Base-by-base conservation (phyloP, 305 asterid species). In the Stenogyne calaminthoides region DNA sequence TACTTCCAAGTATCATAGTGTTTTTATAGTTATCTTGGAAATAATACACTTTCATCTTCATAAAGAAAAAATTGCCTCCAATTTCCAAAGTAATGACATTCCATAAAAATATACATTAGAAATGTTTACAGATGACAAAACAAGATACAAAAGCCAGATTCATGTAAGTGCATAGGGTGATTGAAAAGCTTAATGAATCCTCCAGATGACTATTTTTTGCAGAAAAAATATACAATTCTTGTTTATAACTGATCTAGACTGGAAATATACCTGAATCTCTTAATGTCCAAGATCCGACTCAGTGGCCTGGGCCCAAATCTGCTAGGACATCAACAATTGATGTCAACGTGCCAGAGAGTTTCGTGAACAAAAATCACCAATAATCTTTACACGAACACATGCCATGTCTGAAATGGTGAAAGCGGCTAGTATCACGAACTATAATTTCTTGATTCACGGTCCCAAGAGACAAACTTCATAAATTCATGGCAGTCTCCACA, bases 401-500 rank as follows among this genome's bases (percentile, higher is more conserved):
- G 39, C 98, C 96, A 67, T 69, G 49, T 7, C 25, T 81, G 75
- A 93, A 90, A 79, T 85, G 96, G 79, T 93, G 98, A 81, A 93
- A 90, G 71, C 79, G 87, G 29, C 75, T 84, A 32, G 79, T 64
- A 36, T 90, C 97, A 52, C 95, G 97, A 60, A 93, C 79, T 47
- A 88, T 76, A 49, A 93, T 91, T 77, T 93, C 95, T 63, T 58
- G 81, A 70, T 83, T 57, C 15, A 82, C 73, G 56, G 80, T 77
- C 64, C 81, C 51, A 3, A 3, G 98, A 87, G 11, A 83, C 86
- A 32, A 82, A 80, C 88, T 88, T 93, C 89, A 90, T 93, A 78
- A 81, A 91, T 67, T 91, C 93, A 69, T 93, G 98, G 78, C 97
- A 93, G 77, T 93, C 98, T 51, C 91, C 93, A 85, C 98, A 93